Evolutionary conservation across 2,329 filamentous ascomycete genomes (phyloP), one percentile per base, ranked within the genome.

Genomic region (Colletotrichum sp.): DNA sequence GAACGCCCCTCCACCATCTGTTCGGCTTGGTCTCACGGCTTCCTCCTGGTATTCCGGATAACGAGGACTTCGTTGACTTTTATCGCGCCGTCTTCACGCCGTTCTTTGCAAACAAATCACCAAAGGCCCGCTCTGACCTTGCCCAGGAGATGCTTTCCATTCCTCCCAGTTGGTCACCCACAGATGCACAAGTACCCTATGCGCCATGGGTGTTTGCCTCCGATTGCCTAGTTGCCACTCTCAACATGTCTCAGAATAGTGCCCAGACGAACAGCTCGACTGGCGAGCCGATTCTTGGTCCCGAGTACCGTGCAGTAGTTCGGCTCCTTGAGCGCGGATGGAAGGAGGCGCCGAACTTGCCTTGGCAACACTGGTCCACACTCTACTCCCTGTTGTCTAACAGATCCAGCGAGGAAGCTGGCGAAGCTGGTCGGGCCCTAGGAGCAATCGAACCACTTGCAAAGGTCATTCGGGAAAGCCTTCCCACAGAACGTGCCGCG

Each of bases 391-490:
- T 87, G 1, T 85, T 95, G 10, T 86, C 90, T 5, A 84, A 88
- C 10, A 90, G 91, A 68, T 90, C 93, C 8, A 89, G 87, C 21
- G 85, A 88, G 15, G 92, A 95, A 77, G 90, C 90, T 68, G 94
- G 95, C 5, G 92, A 95, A 77, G 90, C 91, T 18, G 93, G 92
- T 8, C 89, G 93, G 55, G 90, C 92, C 7, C 87, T 94, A 66
- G 90, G 91, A 28, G 88, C 95, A 2, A 87, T 96, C 52, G 95
- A 98, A 76, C 94, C 93, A 2, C 80, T 97, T 5, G 91, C 94
- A 1, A 93, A 91, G 78, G 80, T 84, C 2, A 78, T 94, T 6
- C 79, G 87, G 49, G 87, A 88, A 71, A 84, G 78, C 77, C 79
- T 82, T 2, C 67, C 80, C 30, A 75, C 77, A 26, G 76, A 81